phyloP scores from a whole-genome alignment of 257 asterid species.

The Schizonepeta tenuifolia region DNA sequence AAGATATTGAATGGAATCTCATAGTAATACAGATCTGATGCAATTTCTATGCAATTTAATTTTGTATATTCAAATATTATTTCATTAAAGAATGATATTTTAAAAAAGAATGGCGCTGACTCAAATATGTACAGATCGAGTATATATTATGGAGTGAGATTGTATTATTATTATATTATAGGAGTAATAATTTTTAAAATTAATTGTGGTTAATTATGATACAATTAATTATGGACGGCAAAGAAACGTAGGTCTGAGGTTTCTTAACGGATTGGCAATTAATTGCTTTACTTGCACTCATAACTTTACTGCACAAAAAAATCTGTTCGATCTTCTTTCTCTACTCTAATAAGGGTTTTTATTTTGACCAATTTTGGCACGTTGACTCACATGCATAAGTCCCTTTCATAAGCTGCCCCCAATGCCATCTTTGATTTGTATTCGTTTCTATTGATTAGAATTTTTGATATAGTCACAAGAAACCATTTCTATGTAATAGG shows the following conservation, averaged over 20 bases:
- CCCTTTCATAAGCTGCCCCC: background rate
- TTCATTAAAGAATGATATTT: too few relatives aligned
- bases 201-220: slow-evolving; percentile 7
- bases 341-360: background rate
- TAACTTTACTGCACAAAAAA: background rate
- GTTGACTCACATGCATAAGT: background rate
- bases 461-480: too few relatives aligned
- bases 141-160: background rate
- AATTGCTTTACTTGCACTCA: slow-evolving; percentile 55
- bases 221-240: slow-evolving; percentile 16
- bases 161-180: too few relatives aligned
- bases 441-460: background rate
- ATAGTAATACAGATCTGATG: too few relatives aligned
- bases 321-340: background rate
- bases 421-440: background rate
- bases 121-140: background rate
- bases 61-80: too few relatives aligned
- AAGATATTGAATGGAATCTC: too few relatives aligned
- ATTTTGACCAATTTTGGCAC: background rate
- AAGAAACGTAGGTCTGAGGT: background rate
- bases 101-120: background rate
- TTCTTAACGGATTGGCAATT: slow-evolving; percentile 17
- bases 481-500: too few relatives aligned
- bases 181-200: background rate
- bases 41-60: too few relatives aligned